Conservation (phyloP, 2,329 filamentous ascomycete species). For the Aspergillus costaricaensis region DNA sequence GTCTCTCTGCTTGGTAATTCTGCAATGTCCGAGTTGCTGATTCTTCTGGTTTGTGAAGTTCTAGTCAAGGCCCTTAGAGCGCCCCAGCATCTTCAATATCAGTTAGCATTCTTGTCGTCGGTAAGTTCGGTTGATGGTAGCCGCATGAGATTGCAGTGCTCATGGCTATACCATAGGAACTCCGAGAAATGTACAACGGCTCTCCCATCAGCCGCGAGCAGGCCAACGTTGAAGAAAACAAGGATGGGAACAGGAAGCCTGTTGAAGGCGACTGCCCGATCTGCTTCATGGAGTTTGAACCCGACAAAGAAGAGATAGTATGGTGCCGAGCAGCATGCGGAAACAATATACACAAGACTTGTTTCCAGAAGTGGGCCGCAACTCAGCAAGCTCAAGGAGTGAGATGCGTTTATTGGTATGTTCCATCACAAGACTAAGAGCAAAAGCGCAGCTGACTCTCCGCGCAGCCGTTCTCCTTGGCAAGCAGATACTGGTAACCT, state of each 20-base stretch:
- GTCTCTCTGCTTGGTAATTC: constrained; percentile 15
- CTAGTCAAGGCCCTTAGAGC: constrained; percentile 61
- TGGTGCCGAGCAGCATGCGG: constrained; percentile 65
- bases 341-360: constrained; percentile 62
- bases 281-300: constrained; percentile 60
- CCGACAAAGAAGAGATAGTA: constrained; percentile 49
- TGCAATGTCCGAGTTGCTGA: constrained; percentile 13
- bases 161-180: constrained; percentile 45
- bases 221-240: constrained; percentile 33
- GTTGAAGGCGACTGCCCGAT: constrained; percentile 65
- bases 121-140: constrained; percentile 28
- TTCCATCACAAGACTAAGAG: neutral
- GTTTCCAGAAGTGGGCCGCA: constrained; percentile 57
- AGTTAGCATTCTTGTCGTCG: constrained; percentile 60
- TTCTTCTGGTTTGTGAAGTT: constrained; percentile 42
- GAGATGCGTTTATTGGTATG: constrained; percentile 50
- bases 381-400: constrained; percentile 36
- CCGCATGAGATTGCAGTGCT: neutral
- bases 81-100: constrained; percentile 57
- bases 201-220: constrained; percentile 54
- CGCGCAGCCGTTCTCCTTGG: constrained; percentile 45
- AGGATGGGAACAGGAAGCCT: constrained; percentile 56
- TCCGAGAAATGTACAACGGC: constrained; percentile 56
- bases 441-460: neutral
- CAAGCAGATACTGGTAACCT: constrained; percentile 33